Conservation (phyloP, 805 yeast species). For the Wickerhamiella shivajii region DNA sequence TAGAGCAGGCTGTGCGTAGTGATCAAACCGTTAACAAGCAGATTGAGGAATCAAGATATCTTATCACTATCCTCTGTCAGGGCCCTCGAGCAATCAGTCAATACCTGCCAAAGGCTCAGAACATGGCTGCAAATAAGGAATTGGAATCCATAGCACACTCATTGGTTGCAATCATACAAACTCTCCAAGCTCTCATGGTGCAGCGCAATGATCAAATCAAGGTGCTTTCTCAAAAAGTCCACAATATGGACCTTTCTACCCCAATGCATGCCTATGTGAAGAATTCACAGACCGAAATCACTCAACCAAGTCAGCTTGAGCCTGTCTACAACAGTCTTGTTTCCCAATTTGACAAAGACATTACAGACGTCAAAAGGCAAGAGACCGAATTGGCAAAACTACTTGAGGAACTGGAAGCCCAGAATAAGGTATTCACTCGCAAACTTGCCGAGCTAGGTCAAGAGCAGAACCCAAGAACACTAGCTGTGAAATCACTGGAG, state of each 20-base stretch:
- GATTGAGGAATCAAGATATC: background rate
- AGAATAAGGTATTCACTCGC: slow-evolving; percentile 29
- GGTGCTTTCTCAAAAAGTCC: background rate
- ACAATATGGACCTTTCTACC: slow-evolving; percentile 3
- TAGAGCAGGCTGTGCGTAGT: slow-evolving; percentile 5
- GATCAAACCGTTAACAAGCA: slow-evolving; percentile 6
- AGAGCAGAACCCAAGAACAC: slow-evolving; percentile 32
- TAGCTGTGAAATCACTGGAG: slow-evolving; percentile 38
- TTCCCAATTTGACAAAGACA: slow-evolving; percentile 7
- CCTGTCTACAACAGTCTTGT: slow-evolving; percentile 10
- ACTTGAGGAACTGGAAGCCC: slow-evolving; percentile 29
- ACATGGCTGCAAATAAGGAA: background rate
- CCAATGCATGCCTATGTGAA: slow-evolving; percentile 5
- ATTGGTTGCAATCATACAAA: background rate
- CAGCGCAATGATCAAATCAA: slow-evolving; percentile 2
- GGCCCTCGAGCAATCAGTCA: slow-evolving; percentile 5
- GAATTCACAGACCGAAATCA: background rate
- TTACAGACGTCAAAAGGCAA: slow-evolving; percentile 36
- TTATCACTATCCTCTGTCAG: slow-evolving; percentile 1
- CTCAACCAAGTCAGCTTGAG: slow-evolving; percentile 10
- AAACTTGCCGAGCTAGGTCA: slow-evolving; percentile 24
- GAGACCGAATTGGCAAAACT: slow-evolving; percentile 39
- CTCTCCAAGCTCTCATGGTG: background rate
- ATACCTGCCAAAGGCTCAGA: slow-evolving; percentile 5
- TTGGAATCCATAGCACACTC: background rate